These are phyloP conservation scores for Xylaria sp. DNA, from an alignment of 2,329 filamentous ascomycete genomes.

Conservation along the genomic window DNA sequence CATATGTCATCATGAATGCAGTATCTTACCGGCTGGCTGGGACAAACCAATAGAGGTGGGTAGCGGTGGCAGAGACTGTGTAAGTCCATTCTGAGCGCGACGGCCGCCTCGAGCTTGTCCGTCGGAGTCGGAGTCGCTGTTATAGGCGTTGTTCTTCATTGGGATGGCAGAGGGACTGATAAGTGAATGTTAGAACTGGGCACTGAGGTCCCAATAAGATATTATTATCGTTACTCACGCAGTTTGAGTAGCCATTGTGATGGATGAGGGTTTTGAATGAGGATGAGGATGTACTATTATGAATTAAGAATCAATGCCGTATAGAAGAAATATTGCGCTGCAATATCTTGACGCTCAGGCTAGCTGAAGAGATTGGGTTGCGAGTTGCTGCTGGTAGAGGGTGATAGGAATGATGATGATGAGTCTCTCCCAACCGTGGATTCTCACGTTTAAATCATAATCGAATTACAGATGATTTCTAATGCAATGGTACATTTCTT, in stretches of 20 bases:
- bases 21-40: conserved; percentile 44
- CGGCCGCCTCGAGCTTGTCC: conserved; percentile 48
- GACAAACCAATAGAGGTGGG: conserved; percentile 44
- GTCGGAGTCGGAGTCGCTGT: conserved; percentile 54
- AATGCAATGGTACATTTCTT: conserved; percentile 8
- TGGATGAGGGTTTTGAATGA: conserved; percentile 33
- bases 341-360: conserved; percentile 38
- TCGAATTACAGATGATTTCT: conserved; percentile 18
- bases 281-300: conserved; percentile 19
- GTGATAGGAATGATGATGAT: conserved; percentile 24
- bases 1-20: not conserved
- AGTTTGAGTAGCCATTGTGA: conserved; percentile 46
- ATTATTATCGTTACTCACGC: conserved; percentile 39
- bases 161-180: conserved; percentile 43
- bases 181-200: conserved; percentile 33
- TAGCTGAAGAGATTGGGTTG: conserved; percentile 40
- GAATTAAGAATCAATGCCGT: conserved; percentile 4
- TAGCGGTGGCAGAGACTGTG: conserved; percentile 39
- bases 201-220: not conserved
- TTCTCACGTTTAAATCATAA: conserved; percentile 32
- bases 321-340: conserved; percentile 27
- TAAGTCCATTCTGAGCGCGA: conserved; percentile 35
- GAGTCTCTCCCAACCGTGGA: conserved; percentile 31
- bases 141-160: conserved; percentile 49
- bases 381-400: not conserved